phyloP scores from a whole-genome alignment of 257 asterid genomes.

The Petrea volubilis region DNA sequence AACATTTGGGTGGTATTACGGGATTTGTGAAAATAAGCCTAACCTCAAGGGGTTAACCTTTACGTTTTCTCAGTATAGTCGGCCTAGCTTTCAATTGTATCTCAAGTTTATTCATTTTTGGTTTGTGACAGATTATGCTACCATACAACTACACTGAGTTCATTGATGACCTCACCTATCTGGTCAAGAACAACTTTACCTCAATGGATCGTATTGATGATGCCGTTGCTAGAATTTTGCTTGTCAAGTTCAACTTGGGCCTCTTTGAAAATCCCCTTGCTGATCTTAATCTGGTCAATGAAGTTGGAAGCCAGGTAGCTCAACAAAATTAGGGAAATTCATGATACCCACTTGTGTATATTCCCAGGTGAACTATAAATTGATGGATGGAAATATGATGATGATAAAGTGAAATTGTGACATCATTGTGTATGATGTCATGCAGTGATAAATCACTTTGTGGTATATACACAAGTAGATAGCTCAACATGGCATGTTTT shows the following conservation, averaged over 20 bases:
- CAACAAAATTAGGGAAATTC: too few species aligned
- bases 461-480: too few species aligned
- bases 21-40: too few species aligned
- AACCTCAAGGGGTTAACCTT: too few species aligned
- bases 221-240: constrained; percentile 79
- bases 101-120: constrained; percentile 14
- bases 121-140: constrained; percentile 66
- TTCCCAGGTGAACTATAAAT: too few species aligned
- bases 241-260: constrained; percentile 81
- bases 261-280: constrained; percentile 85
- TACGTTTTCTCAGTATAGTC: neutral
- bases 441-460: too few species aligned
- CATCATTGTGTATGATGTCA: too few species aligned
- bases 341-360: too few species aligned
- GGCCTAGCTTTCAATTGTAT: constrained; percentile 16
- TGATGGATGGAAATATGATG: too few species aligned
- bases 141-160: constrained; percentile 78
- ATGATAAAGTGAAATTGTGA: too few species aligned
- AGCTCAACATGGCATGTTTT: neutral
- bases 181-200: constrained; percentile 60
- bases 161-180: constrained; percentile 66
- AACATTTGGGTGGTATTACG: too few species aligned
- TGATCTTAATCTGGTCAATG: constrained; percentile 72
- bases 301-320: constrained; percentile 78
- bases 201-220: constrained; percentile 77